These are phyloP conservation scores for Xylariales sp. DNA, from an alignment of 2,329 filamentous ascomycete species.

Conservation along the genomic window DNA sequence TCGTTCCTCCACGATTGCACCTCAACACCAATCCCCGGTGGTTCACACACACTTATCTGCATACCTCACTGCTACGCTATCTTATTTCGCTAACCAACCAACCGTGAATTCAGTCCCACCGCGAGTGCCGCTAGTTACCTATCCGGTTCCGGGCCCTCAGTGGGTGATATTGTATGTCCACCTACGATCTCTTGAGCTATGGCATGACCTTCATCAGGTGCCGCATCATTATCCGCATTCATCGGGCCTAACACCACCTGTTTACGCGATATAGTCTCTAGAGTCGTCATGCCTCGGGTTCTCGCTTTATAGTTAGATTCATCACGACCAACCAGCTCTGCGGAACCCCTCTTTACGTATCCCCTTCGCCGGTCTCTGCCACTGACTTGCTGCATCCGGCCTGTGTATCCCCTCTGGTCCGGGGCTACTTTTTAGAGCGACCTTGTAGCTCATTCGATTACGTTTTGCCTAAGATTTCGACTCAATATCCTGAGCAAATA, in stretches of 20 bases:
- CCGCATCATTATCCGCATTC: constrained; percentile 21
- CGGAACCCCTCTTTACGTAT: constrained; percentile 36
- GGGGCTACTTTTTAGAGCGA: constrained; percentile 5
- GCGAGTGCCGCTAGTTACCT: constrained; percentile 33
- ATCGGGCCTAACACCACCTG: constrained; percentile 25
- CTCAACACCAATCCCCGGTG: constrained; percentile 25
- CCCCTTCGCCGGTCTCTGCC: constrained; percentile 8
- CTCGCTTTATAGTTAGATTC: constrained; percentile 28
- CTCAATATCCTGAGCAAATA: constrained; percentile 26
- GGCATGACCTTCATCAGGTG: constrained; percentile 30
- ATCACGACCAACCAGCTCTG: constrained; percentile 21
- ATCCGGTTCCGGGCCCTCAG: constrained; percentile 29
- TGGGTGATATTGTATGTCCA: constrained; percentile 39
- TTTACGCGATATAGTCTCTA: constrained; percentile 18
- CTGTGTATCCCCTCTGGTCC: constrained; percentile 5
- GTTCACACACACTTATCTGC: constrained; percentile 28
- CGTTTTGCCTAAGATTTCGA: constrained; percentile 2
- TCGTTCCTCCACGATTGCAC: constrained; percentile 25
- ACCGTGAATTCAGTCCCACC: constrained; percentile 26
- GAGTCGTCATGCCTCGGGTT: constrained; percentile 32
- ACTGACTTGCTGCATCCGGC: constrained; percentile 10
- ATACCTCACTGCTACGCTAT: constrained; percentile 26
- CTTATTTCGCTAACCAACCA: constrained; percentile 35
- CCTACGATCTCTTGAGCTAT: constrained; percentile 34
- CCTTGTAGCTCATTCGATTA: constrained; percentile 10